These are phyloP conservation scores for Aplosporella prunicola DNA, from an alignment of 2,329 filamentous ascomycete species.

Conservation along the genomic window DNA sequence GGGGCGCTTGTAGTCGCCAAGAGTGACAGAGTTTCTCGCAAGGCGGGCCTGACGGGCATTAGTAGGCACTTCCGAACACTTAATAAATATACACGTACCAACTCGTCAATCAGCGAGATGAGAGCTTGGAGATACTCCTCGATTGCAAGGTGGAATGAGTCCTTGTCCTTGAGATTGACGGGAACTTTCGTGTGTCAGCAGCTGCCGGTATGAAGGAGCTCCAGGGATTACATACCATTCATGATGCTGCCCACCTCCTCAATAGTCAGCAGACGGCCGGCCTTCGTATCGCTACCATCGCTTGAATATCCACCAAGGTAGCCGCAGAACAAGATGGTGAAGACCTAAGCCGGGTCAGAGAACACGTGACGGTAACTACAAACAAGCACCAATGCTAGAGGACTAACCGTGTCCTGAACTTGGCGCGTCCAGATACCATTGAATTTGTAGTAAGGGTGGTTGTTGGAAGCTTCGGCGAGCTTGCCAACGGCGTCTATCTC, in stretches of 20 bases:
- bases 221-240: conserved; percentile 48
- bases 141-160: conserved; percentile 90
- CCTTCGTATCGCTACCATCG: conserved; percentile 42
- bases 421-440: conserved; percentile 78
- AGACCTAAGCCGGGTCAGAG: conserved; percentile 33
- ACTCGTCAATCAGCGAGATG: conserved; percentile 79
- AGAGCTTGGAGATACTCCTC: conserved; percentile 92
- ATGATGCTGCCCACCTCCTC: conserved; percentile 77
- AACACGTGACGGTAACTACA: background rate
- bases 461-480: conserved; percentile 64
- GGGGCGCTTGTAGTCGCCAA: conserved; percentile 79
- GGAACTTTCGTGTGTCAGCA: conserved; percentile 50
- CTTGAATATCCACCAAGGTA: conserved; percentile 69
- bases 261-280: conserved; percentile 66
- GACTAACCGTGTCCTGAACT: conserved; percentile 66
- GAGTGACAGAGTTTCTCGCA: conserved; percentile 86
- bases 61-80: background rate
- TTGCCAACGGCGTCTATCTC: conserved; percentile 62
- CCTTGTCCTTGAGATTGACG: conserved; percentile 79
- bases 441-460: conserved; percentile 97
- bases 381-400: conserved; percentile 21
- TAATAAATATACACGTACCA: conserved; percentile 39
- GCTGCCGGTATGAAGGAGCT: background rate
- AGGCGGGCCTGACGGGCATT: conserved; percentile 53
- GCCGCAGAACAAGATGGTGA: conserved; percentile 51